Evolutionary conservation across 306 rosid genomes (phyloP).

Genomic region (Echinosophora koreensis): DNA sequence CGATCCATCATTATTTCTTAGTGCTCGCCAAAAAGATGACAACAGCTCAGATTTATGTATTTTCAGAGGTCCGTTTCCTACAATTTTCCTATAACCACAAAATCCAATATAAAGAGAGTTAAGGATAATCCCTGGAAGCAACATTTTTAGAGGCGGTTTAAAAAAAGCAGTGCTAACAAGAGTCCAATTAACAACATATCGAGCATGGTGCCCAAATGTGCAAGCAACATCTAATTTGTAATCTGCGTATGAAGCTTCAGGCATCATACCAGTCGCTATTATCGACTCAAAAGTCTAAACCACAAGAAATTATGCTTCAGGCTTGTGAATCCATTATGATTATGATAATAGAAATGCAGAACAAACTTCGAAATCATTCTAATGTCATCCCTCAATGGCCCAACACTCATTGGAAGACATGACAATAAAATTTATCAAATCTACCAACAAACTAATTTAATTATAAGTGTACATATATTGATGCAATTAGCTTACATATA

Average conservation of each 20-base stretch:
- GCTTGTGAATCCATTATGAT: background rate
- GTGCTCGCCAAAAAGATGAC: too few relatives aligned
- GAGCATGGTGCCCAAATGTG: too few relatives aligned
- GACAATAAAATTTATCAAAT: background rate
- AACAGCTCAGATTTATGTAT: too few relatives aligned
- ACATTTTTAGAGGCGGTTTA: too few relatives aligned
- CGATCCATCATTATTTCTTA: too few relatives aligned
- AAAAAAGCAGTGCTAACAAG: too few relatives aligned
- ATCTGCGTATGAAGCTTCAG: too few relatives aligned
- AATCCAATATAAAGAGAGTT: too few relatives aligned
- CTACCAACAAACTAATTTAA: background rate
- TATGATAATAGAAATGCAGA: background rate
- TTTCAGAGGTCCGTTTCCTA: too few relatives aligned
- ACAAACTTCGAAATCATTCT: background rate
- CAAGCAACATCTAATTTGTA: background rate
- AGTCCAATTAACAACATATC: too few relatives aligned
- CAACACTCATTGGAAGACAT: background rate
- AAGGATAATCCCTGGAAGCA: too few relatives aligned
- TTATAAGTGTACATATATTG: background rate
- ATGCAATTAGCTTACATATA: background rate
- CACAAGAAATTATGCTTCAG: slow-evolving; percentile 15
- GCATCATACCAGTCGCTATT: background rate
- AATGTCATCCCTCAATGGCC: background rate
- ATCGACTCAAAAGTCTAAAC: background rate
- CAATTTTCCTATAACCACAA: too few relatives aligned